These are phyloP conservation scores for Gynandropsis gynandra DNA, from an alignment of 345 rosid species.

Conservation along the genomic window DNA sequence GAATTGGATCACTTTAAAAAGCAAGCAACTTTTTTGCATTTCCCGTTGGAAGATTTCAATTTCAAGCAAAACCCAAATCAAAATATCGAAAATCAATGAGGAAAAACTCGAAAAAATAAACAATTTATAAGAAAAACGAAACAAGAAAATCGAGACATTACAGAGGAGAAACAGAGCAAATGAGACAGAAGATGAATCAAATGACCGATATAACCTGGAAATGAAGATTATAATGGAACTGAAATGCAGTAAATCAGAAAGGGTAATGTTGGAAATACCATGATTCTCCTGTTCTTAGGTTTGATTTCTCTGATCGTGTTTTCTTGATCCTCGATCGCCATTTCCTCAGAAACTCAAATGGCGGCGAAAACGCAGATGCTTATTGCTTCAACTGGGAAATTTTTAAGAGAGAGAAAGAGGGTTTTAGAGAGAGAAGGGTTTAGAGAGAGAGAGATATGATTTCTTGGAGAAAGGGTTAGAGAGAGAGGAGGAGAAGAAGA, in stretches of 20 bases:
- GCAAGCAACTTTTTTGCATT: neutral
- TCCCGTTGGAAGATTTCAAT: neutral
- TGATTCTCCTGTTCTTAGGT: constrained; percentile 54
- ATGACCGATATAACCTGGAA: too few species aligned
- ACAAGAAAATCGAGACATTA: neutral
- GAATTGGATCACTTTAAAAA: neutral
- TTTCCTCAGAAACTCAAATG: constrained; percentile 39
- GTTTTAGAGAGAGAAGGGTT: constrained; percentile 21
- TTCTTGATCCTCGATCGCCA: constrained; percentile 82
- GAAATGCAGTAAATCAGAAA: constrained; percentile 14
- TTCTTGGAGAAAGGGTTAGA: constrained; percentile 20
- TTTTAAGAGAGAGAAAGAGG: constrained; percentile 18
- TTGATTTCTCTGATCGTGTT: constrained; percentile 58
- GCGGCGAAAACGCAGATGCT: constrained; percentile 15
- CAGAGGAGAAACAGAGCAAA: neutral
- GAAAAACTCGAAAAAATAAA: neutral
- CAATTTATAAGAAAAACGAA: neutral
- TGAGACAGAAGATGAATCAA: too few species aligned
- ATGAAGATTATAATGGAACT: neutral
- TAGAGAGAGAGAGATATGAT: constrained; percentile 13
- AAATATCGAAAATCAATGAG: neutral
- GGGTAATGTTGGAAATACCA: constrained; percentile 29
- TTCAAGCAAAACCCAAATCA: constrained; percentile 17
- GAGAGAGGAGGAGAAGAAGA: constrained; percentile 15
- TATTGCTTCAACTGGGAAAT: neutral